Conservation (phyloP, 2,329 filamentous ascomycete species). For the Aspergillus vadensis region DNA sequence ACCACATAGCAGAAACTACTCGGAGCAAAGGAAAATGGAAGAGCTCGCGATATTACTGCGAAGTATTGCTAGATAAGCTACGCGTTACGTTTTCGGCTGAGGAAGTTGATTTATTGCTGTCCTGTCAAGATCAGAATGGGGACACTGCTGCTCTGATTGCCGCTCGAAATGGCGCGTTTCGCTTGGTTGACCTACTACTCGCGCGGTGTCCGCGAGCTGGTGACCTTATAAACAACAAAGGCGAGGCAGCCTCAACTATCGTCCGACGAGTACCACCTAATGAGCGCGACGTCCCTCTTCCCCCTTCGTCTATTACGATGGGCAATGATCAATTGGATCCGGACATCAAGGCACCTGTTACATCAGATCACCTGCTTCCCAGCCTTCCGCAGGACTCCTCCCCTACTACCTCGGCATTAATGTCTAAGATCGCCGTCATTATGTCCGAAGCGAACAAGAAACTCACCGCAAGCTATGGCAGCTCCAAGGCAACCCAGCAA, state of each 20-base stretch:
- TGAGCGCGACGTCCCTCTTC: slow-evolving; percentile 65
- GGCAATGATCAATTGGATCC: slow-evolving; percentile 41
- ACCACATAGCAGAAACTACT: slow-evolving; percentile 89
- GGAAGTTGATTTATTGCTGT: slow-evolving; percentile 75
- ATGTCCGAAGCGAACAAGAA: slow-evolving; percentile 73
- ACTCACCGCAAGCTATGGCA: slow-evolving; percentile 60
- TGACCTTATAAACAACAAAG: slow-evolving; percentile 78
- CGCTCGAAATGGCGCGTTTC: slow-evolving; percentile 82
- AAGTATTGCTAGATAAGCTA: slow-evolving; percentile 85
- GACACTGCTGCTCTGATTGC: slow-evolving; percentile 90
- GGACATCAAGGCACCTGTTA: slow-evolving; percentile 31
- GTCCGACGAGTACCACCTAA: slow-evolving; percentile 72
- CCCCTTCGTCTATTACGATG: slow-evolving; percentile 67
- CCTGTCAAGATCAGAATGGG: slow-evolving; percentile 79
- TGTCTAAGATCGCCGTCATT: slow-evolving; percentile 68
- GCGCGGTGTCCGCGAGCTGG: slow-evolving; percentile 75
- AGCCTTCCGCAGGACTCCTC: slow-evolving; percentile 46
- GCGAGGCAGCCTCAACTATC: slow-evolving; percentile 80
- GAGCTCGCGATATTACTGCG: slow-evolving; percentile 89
- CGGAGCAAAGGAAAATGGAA: slow-evolving; percentile 82
- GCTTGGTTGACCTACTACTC: slow-evolving; percentile 66
- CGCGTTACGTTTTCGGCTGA: slow-evolving; percentile 74
- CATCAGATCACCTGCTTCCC: slow-evolving; percentile 30
- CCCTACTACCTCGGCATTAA: slow-evolving; percentile 69
- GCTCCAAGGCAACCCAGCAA: slow-evolving; percentile 65